Conservation (phyloP, 441 rosid species). For the Melastoma candidum region DNA sequence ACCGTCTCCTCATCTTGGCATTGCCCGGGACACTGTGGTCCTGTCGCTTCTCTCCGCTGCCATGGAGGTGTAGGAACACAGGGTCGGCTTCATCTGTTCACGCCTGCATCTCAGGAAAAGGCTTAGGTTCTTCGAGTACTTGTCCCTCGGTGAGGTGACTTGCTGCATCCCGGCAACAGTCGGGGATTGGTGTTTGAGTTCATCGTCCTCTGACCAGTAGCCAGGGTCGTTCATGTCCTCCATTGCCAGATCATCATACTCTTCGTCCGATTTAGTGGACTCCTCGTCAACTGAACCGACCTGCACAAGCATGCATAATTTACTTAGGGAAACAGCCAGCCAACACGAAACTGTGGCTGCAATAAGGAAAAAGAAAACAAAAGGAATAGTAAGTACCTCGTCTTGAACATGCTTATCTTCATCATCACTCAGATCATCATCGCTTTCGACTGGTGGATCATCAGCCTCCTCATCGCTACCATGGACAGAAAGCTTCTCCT, state of each 20-base stretch:
- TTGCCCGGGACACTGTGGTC: conserved; percentile 22
- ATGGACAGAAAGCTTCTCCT: conserved; percentile 80
- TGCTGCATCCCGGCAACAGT: conserved; percentile 19
- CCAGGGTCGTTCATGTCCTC: conserved; percentile 46
- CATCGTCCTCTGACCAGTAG: conserved; percentile 43
- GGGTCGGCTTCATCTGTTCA: conserved; percentile 31
- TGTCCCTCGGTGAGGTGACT: conserved; percentile 27
- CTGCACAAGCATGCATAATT: conserved; percentile 21
- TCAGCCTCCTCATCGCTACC: conserved; percentile 96
- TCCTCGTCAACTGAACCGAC: conserved; percentile 95
- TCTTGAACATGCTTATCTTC: conserved; percentile 44
- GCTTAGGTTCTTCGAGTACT: conserved; percentile 46
- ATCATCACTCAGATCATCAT: conserved; percentile 74
- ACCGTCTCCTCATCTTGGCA: conserved; percentile 42
- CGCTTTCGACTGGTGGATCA: conserved; percentile 68
- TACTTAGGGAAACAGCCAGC: conserved; percentile 1
- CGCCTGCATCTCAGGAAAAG: conserved; percentile 35
- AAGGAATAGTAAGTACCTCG: conserved; percentile 34
- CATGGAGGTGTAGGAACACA: conserved; percentile 33
- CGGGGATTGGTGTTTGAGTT: conserved; percentile 22
- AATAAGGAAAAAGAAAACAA: neutral
- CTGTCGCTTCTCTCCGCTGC: conserved; percentile 30
- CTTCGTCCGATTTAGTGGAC: conserved; percentile 89
- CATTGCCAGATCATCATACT: conserved; percentile 92
- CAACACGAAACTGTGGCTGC: neutral